A percentile compares a stretch with the other conserved stretches of the same genome.
Conservation (phyloP, 495 filamentous ascomycete genomes). For the Trichoderma virens region DNA sequence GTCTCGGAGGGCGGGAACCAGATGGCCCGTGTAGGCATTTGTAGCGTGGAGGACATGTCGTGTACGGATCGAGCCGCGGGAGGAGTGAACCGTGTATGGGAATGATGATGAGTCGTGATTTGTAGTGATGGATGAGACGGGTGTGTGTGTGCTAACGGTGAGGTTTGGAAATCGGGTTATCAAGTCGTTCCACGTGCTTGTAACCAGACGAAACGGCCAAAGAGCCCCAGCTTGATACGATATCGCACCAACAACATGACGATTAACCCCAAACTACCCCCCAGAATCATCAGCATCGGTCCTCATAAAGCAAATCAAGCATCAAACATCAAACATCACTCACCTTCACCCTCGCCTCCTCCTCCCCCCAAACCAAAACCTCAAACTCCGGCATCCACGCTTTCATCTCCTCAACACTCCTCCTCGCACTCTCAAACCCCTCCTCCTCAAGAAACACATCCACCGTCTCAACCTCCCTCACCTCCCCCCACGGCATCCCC, state of each 20-base stretch:
- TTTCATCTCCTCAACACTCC: slow-evolving; percentile 22
- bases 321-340: neutral
- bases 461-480: slow-evolving; percentile 26
- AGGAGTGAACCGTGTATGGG: slow-evolving; percentile 28
- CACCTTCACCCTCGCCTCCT: slow-evolving; percentile 24
- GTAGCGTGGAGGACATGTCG: slow-evolving; percentile 41
- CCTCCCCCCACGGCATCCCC: slow-evolving; percentile 21
- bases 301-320: neutral
- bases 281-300: neutral
- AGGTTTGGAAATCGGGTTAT: slow-evolving; percentile 22
- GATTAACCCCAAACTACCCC: slow-evolving; percentile 19
- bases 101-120: neutral
- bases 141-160: slow-evolving; percentile 33
- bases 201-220: slow-evolving; percentile 40
- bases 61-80: slow-evolving; percentile 28
- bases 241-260: slow-evolving; percentile 26
- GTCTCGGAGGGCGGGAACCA: slow-evolving; percentile 36
- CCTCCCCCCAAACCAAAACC: slow-evolving; percentile 18
- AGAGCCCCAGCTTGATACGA: slow-evolving; percentile 30
- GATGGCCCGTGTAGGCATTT: slow-evolving; percentile 38
- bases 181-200: slow-evolving; percentile 29
- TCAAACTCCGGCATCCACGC: slow-evolving; percentile 29
- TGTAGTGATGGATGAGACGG: slow-evolving; percentile 15
- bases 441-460: slow-evolving; percentile 30
- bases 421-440: slow-evolving; percentile 28